phyloP scores from a whole-genome alignment of 2,329 filamentous ascomycete species.

The Pochonia chlamydosporia region DNA sequence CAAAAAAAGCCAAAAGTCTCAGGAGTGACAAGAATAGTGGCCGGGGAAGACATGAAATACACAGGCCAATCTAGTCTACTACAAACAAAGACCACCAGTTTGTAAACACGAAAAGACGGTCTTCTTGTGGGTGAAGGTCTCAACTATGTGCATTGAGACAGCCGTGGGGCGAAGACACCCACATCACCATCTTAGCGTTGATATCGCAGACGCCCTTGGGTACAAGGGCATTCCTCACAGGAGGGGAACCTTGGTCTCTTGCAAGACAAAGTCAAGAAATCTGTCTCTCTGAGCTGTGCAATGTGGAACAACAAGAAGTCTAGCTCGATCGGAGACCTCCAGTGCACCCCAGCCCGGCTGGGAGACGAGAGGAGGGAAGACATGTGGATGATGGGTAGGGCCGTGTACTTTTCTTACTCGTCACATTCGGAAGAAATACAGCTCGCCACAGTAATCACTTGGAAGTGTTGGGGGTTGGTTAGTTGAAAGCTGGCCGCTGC shows the following conservation, averaged over 20 bases:
- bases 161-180: slow-evolving; percentile 11
- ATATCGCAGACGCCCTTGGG: slow-evolving; percentile 3
- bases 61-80: neutral
- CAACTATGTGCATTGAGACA: slow-evolving; percentile 4
- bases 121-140: neutral
- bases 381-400: no score
- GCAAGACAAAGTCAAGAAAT: neutral
- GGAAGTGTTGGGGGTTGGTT: no score
- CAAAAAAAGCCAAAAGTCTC: no score
- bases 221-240: slow-evolving; percentile 8
- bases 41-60: neutral
- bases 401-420: no score
- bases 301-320: slow-evolving; percentile 1
- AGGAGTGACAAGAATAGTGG: neutral
- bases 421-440: no score
- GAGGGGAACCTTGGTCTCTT: slow-evolving; percentile 6
- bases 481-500: neutral
- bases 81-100: neutral
- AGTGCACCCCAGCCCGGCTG: no score
- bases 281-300: neutral
- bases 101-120: slow-evolving; percentile 1
- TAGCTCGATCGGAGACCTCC: no score
- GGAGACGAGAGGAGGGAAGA: no score
- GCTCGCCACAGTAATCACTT: no score
- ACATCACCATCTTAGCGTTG: slow-evolving; percentile 3